Conservation (phyloP, 2,329 filamentous ascomycete species). For the Aotearoamyces nothofagi region DNA sequence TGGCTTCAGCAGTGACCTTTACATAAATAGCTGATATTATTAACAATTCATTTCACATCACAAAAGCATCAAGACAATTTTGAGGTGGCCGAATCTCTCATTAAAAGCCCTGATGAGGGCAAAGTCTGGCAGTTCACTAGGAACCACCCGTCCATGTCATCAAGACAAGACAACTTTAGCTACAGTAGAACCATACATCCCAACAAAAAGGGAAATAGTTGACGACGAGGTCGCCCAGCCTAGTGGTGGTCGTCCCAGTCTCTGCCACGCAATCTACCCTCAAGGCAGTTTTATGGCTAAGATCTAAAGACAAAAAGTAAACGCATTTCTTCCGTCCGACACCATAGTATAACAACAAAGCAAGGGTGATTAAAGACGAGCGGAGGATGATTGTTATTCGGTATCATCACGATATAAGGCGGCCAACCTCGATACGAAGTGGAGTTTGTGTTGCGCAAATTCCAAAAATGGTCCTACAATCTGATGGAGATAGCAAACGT, state of each 20-base stretch:
- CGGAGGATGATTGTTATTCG: conserved; percentile 21
- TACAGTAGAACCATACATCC: conserved; percentile 19
- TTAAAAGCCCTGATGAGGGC: conserved; percentile 18
- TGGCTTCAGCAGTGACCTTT: no score
- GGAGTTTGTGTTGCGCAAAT: conserved; percentile 21
- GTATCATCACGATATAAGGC: conserved; percentile 24
- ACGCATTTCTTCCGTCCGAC: conserved; percentile 17
- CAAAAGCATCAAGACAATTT: conserved; percentile 1
- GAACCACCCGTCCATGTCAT: conserved; percentile 15
- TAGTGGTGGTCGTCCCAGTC: conserved; percentile 11
- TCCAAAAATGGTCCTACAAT: conserved; percentile 19
- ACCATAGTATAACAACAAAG: conserved; percentile 18
- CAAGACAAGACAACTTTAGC: conserved; percentile 19
- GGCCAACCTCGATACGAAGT: conserved; percentile 29
- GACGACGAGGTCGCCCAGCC: conserved; percentile 19
- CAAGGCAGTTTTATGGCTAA: conserved; percentile 6
- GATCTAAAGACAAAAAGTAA: conserved; percentile 14
- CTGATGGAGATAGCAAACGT: conserved; percentile 22
- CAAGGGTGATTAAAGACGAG: conserved; percentile 22
- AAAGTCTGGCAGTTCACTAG: conserved; percentile 16
- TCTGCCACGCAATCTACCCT: conserved; percentile 7
- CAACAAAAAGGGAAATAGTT: conserved; percentile 17
- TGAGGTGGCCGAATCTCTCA: conserved; percentile 23
- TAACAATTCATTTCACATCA: no score
- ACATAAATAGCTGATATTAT: no score